Evolutionary conservation across 139 green algal genomes (phyloP).

Genomic region (Pedinophyceae sp.): DNA sequence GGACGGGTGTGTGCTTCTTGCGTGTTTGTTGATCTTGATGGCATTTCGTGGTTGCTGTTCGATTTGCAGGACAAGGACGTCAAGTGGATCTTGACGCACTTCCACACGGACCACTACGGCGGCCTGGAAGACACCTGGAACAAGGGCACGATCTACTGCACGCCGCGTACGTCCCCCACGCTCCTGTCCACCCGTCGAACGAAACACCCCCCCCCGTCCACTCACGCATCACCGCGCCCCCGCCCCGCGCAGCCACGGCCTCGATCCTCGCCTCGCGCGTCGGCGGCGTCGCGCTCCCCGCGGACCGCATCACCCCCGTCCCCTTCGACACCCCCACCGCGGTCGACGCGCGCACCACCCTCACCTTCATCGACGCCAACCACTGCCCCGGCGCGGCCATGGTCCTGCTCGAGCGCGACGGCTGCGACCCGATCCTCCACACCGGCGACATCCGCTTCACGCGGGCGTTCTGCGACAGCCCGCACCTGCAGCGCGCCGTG

Average conservation of each 20-base stretch:
- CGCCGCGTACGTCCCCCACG: too few species aligned
- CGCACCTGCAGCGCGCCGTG: constrained; percentile 30
- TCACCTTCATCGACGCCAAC: constrained; percentile 84
- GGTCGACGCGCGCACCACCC: constrained; percentile 10
- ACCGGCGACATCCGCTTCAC: constrained; percentile 68
- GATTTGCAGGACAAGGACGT: not conserved
- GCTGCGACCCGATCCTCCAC: constrained; percentile 55
- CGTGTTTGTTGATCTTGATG: too few species aligned
- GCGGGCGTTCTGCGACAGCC: too few species aligned
- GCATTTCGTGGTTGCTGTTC: too few species aligned
- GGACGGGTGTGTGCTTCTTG: too few species aligned
- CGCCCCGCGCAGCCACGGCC: constrained; percentile 40
- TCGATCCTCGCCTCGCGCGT: too few species aligned
- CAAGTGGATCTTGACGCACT: constrained; percentile 80
- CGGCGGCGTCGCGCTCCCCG: constrained; percentile 33
- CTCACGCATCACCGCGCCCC: constrained; percentile 39
- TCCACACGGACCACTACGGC: constrained; percentile 47
- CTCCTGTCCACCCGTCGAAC: too few species aligned
- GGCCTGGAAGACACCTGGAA: constrained; percentile 30
- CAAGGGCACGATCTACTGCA: constrained; percentile 45
- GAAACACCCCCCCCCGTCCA: too few species aligned
- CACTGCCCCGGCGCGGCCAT: constrained; percentile 78
- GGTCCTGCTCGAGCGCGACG: constrained; percentile 35
- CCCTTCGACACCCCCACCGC: constrained; percentile 8
- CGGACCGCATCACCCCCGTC: constrained; percentile 6